Base-by-base conservation (phyloP, 176 grass and related monocot species). In the Oryza officinalis region DNA sequence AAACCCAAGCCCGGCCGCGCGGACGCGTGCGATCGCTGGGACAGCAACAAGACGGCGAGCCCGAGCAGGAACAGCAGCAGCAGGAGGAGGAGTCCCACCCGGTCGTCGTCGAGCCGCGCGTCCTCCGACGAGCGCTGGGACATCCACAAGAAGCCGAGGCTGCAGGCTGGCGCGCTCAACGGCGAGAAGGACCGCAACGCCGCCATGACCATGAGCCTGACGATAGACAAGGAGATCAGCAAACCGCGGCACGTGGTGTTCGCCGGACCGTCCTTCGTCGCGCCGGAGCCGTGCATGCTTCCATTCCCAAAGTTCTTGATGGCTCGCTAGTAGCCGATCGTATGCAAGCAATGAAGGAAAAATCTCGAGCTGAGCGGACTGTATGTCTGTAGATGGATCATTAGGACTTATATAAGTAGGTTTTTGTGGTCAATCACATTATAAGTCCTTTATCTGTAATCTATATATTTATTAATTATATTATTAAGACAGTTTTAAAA, bases 231-330 rank as follows among this genome's bases (percentile, higher is more conserved):
- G 45, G 45, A 47, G 45, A 47, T 47, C 45, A 47, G 45, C 10
- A 47, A 47, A 13, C 45, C 45, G 3, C 13, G 45, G 45, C 8
- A 1, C 61, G 5, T 4, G 7, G 38, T 27, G 3, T 74, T 74
- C 77, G 70, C 77, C 1, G 78, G 4, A 2, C 13, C 60, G 23
- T 80, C 57, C 32, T 4, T 23, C 25, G 8, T 23, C 0, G 7
- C 77, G 23, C 84, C 84, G 15, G 43, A 67, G 13, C 61, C 77
- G 12, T 25, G 25, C 60, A 59, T 74, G 84, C 31, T 86, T n/a
- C 84, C 84, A 17, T 1, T 40, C 4, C 84, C 84, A 3, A 14
- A 70, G 28, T 67, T 80, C 10, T 6, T 73, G 40, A 6, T 38
- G 22, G 28, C 67, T 61, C 22, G 10, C 57, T 61, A 61, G n/a